Evolutionary conservation across 768 basidiomycete genomes (phyloP).

Genomic region (Saitozyma podzolica): DNA sequence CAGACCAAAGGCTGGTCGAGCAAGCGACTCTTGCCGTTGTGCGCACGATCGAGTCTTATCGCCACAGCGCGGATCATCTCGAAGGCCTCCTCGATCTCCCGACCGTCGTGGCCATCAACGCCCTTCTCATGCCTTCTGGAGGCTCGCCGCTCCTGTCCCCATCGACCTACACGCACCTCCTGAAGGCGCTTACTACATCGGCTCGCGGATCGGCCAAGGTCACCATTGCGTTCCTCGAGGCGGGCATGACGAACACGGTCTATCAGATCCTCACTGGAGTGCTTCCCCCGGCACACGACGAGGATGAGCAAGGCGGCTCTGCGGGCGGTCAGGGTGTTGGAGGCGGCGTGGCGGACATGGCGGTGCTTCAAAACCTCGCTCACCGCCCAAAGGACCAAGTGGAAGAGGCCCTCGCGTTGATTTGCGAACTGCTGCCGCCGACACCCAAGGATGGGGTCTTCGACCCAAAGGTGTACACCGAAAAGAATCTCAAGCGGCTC

Average conservation of each 20-base stretch:
- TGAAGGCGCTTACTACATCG: conserved; percentile 83
- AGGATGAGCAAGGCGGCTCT: conserved; percentile 57
- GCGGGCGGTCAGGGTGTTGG: conserved; percentile 73
- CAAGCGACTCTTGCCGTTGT: conserved; percentile 94
- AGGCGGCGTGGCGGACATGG: conserved; percentile 90
- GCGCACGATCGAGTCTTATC: conserved; percentile 88
- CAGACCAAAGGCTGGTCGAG: conserved; percentile 96
- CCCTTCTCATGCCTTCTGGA: conserved; percentile 78
- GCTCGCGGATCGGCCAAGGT: conserved; percentile 86
- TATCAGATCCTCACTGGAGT: conserved; percentile 97
- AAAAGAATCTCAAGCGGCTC: conserved; percentile 77
- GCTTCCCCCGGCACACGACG: conserved; percentile 66
- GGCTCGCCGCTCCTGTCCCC: conserved; percentile 76
- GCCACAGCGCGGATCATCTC: conserved; percentile 77
- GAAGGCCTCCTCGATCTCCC: conserved; percentile 75
- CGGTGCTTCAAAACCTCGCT: conserved; percentile 94
- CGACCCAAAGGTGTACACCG: conserved; percentile 84
- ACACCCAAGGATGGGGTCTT: conserved; percentile 84
- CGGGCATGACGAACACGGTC: conserved; percentile 85
- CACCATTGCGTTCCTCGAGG: conserved; percentile 79
- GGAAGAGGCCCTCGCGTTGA: conserved; percentile 84
- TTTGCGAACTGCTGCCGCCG: conserved; percentile 90
- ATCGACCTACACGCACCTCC: conserved; percentile 81
- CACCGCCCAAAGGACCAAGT: conserved; percentile 96
- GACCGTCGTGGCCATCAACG: conserved; percentile 78